Evolutionary conservation across 192 early-diverging fungal species (phyloP).

Genomic region (Allomyces arbusculus): DNA sequence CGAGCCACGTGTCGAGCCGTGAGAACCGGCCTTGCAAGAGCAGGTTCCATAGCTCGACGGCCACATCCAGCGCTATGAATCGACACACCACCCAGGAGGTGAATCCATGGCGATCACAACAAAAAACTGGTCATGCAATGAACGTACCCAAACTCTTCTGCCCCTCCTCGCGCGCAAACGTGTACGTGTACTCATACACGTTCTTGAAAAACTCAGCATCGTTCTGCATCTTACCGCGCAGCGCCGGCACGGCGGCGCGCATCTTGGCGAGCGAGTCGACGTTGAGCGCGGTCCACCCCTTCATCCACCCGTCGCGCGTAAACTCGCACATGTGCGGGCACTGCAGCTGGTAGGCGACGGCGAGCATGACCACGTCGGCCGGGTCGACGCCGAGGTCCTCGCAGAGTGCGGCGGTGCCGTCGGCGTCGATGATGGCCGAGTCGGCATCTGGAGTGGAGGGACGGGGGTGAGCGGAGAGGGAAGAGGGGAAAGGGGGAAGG

Average conservation of each 20-base stretch:
- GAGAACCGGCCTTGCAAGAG: slow-evolving; percentile 35
- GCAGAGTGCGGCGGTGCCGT: slow-evolving; percentile 50
- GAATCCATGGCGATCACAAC: too few relatives aligned
- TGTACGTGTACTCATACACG: slow-evolving; percentile 55
- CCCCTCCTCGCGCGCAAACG: slow-evolving; percentile 41
- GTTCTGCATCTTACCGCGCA: slow-evolving; percentile 32
- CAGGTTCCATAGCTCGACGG: slow-evolving; percentile 52
- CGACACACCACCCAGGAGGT: too few relatives aligned
- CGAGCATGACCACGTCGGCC: slow-evolving; percentile 44
- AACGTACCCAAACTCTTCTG: slow-evolving; percentile 54
- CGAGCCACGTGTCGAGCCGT: slow-evolving; percentile 44
- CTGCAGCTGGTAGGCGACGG: slow-evolving; percentile 45
- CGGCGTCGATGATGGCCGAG: slow-evolving; percentile 40
- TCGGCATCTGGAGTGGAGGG: slow-evolving; percentile 21
- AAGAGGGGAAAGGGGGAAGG: background rate
- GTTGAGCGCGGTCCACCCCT: slow-evolving; percentile 47
- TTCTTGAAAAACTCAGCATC: slow-evolving; percentile 32
- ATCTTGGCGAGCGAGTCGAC: slow-evolving; percentile 49
- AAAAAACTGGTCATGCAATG: too few relatives aligned
- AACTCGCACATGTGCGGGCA: slow-evolving; percentile 58
- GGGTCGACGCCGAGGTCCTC: slow-evolving; percentile 51
- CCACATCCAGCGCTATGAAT: slow-evolving; percentile 40
- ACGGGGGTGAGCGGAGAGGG: background rate
- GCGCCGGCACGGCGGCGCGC: slow-evolving; percentile 22
- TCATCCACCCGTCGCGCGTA: slow-evolving; percentile 39